Percentiles rank a stretch among this genome's conserved stretches.
Conservation (phyloP, 2,329 filamentous ascomycete species). For the Exutisphaerella laricina region DNA sequence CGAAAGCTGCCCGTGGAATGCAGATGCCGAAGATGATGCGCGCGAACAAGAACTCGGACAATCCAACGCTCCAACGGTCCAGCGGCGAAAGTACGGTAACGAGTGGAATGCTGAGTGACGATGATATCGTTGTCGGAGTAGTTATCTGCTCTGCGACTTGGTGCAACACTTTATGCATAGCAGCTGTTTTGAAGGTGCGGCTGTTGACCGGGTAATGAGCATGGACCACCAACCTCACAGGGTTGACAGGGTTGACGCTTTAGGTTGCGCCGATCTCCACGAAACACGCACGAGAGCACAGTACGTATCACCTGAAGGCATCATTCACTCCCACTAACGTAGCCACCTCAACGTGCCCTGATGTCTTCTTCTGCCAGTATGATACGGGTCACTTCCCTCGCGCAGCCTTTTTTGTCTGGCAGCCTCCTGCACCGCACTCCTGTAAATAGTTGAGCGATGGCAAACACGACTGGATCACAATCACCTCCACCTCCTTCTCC, state of each 20-base stretch:
- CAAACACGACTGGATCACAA: constrained; percentile 10
- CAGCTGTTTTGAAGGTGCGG: too few relatives aligned
- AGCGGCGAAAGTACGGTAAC: constrained; percentile 4
- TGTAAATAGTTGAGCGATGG: constrained; percentile 10
- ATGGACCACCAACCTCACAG: too few relatives aligned
- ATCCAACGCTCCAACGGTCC: too few relatives aligned
- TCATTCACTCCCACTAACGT: background rate
- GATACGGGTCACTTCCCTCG: background rate
- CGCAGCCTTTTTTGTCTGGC: constrained; percentile 7
- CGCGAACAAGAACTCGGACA: too few relatives aligned
- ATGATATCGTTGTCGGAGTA: background rate
- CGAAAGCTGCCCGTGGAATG: background rate
- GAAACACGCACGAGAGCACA: too few relatives aligned
- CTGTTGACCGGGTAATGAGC: background rate
- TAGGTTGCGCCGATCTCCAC: too few relatives aligned
- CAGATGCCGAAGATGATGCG: background rate
- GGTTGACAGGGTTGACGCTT: too few relatives aligned
- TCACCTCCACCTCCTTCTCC: constrained; percentile 15
- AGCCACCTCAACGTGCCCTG: too few relatives aligned
- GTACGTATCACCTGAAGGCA: too few relatives aligned
- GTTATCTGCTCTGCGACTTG: too few relatives aligned
- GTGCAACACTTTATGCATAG: too few relatives aligned
- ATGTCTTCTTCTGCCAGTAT: constrained; percentile 6
- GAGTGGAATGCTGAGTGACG: constrained; percentile 3
- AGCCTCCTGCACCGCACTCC: background rate